Conservation (phyloP, 2,329 filamentous ascomycete species). For the Graphilbum fragrans region DNA sequence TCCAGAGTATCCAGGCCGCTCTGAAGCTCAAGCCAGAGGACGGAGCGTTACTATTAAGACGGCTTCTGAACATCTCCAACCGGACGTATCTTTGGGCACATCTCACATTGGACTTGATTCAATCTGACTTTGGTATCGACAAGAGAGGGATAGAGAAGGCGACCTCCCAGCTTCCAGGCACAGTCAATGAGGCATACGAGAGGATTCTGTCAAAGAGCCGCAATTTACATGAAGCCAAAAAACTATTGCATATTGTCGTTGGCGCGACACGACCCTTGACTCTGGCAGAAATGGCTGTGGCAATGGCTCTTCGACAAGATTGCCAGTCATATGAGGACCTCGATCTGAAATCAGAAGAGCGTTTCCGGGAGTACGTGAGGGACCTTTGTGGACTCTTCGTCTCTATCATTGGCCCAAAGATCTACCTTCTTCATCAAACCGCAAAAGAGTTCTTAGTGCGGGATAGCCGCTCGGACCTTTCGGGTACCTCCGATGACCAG, state of each 20-base stretch:
- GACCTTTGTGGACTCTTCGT: conserved; percentile 24
- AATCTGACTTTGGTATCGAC: neutral
- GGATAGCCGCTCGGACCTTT: neutral
- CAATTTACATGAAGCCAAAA: conserved; percentile 14
- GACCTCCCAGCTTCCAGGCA: conserved; percentile 10
- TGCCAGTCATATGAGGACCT: conserved; percentile 4
- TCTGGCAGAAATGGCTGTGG: conserved; percentile 20
- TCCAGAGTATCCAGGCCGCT: neutral
- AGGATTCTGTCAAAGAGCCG: conserved; percentile 19
- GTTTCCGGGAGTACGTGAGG: conserved; percentile 12
- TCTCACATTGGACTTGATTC: conserved; percentile 12
- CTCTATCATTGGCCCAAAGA: conserved; percentile 16
- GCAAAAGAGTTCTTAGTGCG: conserved; percentile 23
- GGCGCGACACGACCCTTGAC: conserved; percentile 19
- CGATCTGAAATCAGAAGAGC: conserved; percentile 9
- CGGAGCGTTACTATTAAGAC: conserved; percentile 1
- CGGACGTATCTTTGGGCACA: conserved; percentile 15
- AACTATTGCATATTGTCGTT: conserved; percentile 22
- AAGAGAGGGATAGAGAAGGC: neutral
- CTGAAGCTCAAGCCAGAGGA: neutral
- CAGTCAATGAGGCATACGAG: conserved; percentile 20
- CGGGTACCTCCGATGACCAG: too few relatives aligned
- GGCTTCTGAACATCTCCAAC: conserved; percentile 8
- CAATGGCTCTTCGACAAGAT: conserved; percentile 11
- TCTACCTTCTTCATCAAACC: conserved; percentile 27